These are phyloP conservation scores for Mortierella sp. DNA, from an alignment of 371 early-diverging fungal species.

Conservation along the genomic window DNA sequence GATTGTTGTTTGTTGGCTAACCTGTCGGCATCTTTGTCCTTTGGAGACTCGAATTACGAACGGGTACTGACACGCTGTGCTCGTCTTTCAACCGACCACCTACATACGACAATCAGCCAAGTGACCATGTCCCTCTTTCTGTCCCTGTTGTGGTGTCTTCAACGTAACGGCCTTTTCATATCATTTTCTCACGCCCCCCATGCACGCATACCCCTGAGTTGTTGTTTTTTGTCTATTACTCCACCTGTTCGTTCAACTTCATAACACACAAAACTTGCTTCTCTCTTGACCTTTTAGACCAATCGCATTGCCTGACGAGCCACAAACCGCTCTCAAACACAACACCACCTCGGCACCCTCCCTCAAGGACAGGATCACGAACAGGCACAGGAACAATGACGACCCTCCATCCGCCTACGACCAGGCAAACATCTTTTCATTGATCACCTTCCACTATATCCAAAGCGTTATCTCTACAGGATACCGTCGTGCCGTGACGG, in stretches of 20 bases:
- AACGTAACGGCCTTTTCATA: background rate
- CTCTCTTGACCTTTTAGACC: background rate
- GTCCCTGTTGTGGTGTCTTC: background rate
- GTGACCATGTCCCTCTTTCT: background rate
- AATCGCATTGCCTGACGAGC: background rate
- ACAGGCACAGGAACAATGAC: background rate
- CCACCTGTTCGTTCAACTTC: background rate
- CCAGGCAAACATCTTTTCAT: slow-evolving; percentile 4
- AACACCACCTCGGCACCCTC: background rate
- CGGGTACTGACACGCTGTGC: background rate
- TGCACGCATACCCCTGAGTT: background rate
- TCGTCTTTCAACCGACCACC: background rate
- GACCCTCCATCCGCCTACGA: background rate
- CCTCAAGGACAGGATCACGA: background rate
- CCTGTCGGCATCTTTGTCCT: too few species aligned
- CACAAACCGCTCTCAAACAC: background rate
- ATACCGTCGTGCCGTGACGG: background rate
- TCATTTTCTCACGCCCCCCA: background rate
- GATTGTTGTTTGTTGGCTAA: background rate
- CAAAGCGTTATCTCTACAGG: background rate
- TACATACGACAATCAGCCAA: background rate
- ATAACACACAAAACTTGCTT: background rate
- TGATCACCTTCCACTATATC: slow-evolving; percentile 11
- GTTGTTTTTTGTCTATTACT: background rate
- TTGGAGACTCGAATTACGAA: background rate